Evolutionary conservation across 2,329 filamentous ascomycete genomes (phyloP), one percentile per base, ranked within the genome.

Genomic region (Gremmenia infestans): DNA sequence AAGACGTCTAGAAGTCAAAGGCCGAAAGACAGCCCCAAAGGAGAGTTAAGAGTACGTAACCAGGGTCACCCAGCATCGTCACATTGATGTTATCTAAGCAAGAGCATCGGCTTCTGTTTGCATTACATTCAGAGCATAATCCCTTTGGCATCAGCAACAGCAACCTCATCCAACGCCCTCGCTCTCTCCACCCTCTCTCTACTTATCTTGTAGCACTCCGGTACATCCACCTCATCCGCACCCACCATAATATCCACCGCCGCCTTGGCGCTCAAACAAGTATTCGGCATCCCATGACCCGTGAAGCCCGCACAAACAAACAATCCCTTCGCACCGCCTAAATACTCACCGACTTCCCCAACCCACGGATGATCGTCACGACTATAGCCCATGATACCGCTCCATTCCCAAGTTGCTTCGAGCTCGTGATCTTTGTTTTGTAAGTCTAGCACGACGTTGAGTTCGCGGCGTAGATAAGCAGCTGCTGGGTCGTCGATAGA

Each of bases 311-410:
- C 86, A 58, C 79, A 80, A 12, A 90, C 60, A 74, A 78, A 90
- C 53, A 89, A 61, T 0, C 85, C 84, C 2, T 76, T 68, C 17
- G 71, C 74, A n/a, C 79, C 72, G 5, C 79, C 72, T 23, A 79
- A 61, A 5, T 68, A 65, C 37, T 71, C 72, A 0, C 85, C 83
- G n/a, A 91, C 80, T 9, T 73, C 71, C 0, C 88, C 89, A 2
- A 92, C 85, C 84, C 85, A 91, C 0, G 89, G 87, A 50, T 79
- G 70, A 0, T 78, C 74, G 68, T 92, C 89, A 6, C 83, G 74
- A 32, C 81, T 84, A 70, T 83, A 91, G 0, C 86, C 88, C 88
- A 91, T 92, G 62, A 91, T 87, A 0, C 89, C 89, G 1, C 86
- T 89, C 89, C 89, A 93, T 67, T 81, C 72, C 48, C 72, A 70